phyloP scores from a whole-genome alignment of 768 basidiomycete genomes.

The Rhizopogon vulgaris region DNA sequence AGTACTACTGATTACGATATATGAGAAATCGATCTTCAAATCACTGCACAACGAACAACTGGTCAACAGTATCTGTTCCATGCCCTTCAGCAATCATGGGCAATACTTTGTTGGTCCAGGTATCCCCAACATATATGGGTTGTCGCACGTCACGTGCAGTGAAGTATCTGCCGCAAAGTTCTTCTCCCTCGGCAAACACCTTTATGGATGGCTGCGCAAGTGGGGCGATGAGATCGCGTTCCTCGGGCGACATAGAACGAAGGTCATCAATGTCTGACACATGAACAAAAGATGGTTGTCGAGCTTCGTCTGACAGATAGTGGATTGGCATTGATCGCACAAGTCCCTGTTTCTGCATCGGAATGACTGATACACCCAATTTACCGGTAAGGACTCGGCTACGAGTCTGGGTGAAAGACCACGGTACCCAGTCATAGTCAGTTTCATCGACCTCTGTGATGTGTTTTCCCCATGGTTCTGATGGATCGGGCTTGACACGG shows the following conservation, averaged over 20 bases:
- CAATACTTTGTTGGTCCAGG: slow-evolving; percentile 12
- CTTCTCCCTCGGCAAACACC: too few relatives aligned
- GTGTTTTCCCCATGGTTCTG: neutral
- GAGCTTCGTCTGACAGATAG: slow-evolving; percentile 15
- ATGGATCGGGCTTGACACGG: neutral
- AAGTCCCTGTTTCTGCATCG: neutral
- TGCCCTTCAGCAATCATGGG: neutral
- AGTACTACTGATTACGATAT: too few relatives aligned
- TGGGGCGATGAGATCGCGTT: too few relatives aligned
- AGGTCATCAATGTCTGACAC: neutral
- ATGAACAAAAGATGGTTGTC: slow-evolving; percentile 15
- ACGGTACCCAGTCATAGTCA: slow-evolving; percentile 6
- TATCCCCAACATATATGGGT: slow-evolving; percentile 19
- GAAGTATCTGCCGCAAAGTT: too few relatives aligned
- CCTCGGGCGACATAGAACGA: slow-evolving; percentile 3
- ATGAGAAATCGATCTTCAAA: too few relatives aligned
- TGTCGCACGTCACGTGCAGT: too few relatives aligned
- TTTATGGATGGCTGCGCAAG: too few relatives aligned
- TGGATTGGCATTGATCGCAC: slow-evolving; percentile 4
- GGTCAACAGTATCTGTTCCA: neutral
- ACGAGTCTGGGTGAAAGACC: neutral
- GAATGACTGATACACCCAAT: slow-evolving; percentile 2
- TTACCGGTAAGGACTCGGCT: neutral
- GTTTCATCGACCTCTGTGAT: neutral
- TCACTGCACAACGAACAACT: neutral